Conservation (phyloP, 2,329 filamentous ascomycete species). For the Xylariaceae sp. region DNA sequence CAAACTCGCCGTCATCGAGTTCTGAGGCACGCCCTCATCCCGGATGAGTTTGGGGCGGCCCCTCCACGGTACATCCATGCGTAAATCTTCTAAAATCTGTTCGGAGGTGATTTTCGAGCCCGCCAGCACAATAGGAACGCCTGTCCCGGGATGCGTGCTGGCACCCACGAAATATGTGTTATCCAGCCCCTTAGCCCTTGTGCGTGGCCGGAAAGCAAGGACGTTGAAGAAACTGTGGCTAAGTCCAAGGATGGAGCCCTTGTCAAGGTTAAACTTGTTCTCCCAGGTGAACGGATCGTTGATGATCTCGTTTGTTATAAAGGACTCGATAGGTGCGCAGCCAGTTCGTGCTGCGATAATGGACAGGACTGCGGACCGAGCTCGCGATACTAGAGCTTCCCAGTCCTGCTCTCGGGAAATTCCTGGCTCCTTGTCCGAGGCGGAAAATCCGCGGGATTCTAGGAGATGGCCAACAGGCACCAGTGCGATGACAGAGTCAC, state of each 20-base stretch:
- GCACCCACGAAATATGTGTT: conserved; percentile 69
- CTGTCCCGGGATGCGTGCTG: conserved; percentile 71
- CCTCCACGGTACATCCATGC: conserved; percentile 29
- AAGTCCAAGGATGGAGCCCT: conserved; percentile 69
- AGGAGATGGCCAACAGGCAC: conserved; percentile 69
- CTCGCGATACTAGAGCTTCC: conserved; percentile 54
- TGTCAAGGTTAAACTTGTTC: conserved; percentile 67
- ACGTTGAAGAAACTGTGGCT: conserved; percentile 73
- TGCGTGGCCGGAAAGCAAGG: conserved; percentile 60
- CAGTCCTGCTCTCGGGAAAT: conserved; percentile 51
- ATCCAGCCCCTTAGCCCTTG: conserved; percentile 45
- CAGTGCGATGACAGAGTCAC: conserved; percentile 64
- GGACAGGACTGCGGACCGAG: conserved; percentile 55
- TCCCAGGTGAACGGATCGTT: conserved; percentile 67
- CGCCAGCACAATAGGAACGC: conserved; percentile 69
- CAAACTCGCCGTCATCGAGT: conserved; percentile 10
- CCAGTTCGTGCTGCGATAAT: conserved; percentile 60
- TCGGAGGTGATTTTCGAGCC: conserved; percentile 58
- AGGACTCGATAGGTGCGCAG: conserved; percentile 41
- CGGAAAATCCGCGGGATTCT: conserved; percentile 34
- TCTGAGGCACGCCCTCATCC: conserved; percentile 16
- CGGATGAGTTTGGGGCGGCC: conserved; percentile 9
- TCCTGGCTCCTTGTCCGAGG: conserved; percentile 28
- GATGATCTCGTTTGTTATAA: conserved; percentile 57
- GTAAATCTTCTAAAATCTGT: conserved; percentile 38